Percentiles rank a stretch among this genome's conserved stretches.
phyloP scores from a whole-genome alignment of 2,329 filamentous ascomycete genomes.

The Penicillium paneum region DNA sequence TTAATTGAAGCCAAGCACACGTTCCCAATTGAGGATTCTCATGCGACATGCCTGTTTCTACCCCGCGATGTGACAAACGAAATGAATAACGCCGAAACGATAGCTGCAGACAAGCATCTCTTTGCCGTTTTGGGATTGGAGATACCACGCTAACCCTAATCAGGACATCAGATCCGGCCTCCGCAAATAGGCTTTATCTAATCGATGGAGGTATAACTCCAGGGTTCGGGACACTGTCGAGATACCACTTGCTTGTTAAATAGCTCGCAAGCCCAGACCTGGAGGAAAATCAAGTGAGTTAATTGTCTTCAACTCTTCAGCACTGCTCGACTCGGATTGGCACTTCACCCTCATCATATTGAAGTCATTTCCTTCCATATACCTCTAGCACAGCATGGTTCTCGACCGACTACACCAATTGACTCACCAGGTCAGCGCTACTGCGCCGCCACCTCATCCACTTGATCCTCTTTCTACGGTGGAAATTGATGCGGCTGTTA shows the following conservation, averaged over 20 bases:
- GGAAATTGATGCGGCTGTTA: conserved; percentile 71
- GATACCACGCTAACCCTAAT: conserved; percentile 46
- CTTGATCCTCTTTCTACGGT: conserved; percentile 70
- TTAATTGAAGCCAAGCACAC: not conserved
- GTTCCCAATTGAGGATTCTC: not conserved
- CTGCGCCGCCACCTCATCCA: conserved; percentile 60
- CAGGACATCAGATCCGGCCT: conserved; percentile 59
- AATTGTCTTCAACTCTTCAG: not conserved
- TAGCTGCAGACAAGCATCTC: conserved; percentile 18
- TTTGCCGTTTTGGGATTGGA: conserved; percentile 17
- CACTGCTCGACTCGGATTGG: not conserved
- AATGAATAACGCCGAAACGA: not conserved
- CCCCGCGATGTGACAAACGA: conserved; percentile 2
- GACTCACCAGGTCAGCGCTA: conserved; percentile 59
- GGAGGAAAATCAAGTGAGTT: not conserved
- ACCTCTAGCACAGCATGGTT: conserved; percentile 46
- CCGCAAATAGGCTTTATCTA: conserved; percentile 19
- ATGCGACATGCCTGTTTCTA: not conserved
- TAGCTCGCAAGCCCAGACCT: not conserved
- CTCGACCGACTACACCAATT: conserved; percentile 64
- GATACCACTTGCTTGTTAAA: conserved; percentile 9
- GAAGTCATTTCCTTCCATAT: not conserved
- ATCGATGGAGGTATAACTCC: conserved; percentile 5
- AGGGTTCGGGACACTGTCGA: not conserved
- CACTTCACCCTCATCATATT: not conserved